Evolutionary conservation across 169 alveolate genomes (phyloP), one percentile per base, ranked within the genome.

Genomic region (Plasmodium billcollinsi): DNA sequence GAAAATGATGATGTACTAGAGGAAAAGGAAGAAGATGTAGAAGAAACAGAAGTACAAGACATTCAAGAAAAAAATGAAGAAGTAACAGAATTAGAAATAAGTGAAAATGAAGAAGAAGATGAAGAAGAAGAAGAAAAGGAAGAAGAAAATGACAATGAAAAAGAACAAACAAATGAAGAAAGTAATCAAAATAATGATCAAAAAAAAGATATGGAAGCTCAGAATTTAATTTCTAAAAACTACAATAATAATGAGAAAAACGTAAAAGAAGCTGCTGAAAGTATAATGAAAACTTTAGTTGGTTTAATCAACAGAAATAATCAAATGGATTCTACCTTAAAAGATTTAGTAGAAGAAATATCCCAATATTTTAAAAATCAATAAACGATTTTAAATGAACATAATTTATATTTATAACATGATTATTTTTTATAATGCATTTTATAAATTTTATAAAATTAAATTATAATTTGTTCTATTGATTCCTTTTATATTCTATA

Each of bases 101-200:
- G 52, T 5, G 70, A 56, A 56, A 47, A 54, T 12, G 61, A 54
- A 3, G 67, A 20, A 2, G 88, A 45, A 14, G 72, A 56, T 18
- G 54, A n/a, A 18, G 59, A 74, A 39, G 88, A 74, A 5, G 54
- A 14, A 2, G 73, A 24, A 39, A 67, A 72, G 29, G 63, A 24
- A 18, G 47, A 72, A 54, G 49, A 62, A 62, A 24, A n/a, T 0
- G 15, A 18, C 15, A 7, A 20, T 2, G 24, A 49, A 52, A 15
- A 52, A 12, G 63, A 70, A 6, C 29, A 24, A 24, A 2, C 0
- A 24, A 24, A 24, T 1, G 33, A 20, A 15, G 7, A 65, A 43
- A 0, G 14, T 3, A 21, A 24, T 7, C 4, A 18, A 20, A 18
- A 62, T 20, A 29, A 15, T 15, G 14, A 21, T 15, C 33, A 45